These are phyloP conservation scores for Paramecium sonneborni DNA, from an alignment of 73 alveolate genomes.

Conservation along the genomic window DNA sequence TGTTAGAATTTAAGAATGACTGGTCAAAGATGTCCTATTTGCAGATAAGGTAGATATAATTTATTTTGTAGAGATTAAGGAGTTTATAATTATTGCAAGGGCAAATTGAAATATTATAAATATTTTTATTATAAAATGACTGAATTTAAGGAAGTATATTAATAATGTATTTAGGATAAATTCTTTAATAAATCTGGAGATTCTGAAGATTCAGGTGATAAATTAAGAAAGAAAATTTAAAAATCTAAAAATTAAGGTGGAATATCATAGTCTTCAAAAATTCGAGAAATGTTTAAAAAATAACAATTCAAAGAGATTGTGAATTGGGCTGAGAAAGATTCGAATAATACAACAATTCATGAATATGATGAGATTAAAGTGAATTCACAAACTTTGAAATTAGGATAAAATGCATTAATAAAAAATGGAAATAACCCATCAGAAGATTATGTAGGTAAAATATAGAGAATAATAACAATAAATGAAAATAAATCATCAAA, in stretches of 20 bases:
- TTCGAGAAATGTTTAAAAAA: neutral
- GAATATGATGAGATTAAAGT: constrained; percentile 46
- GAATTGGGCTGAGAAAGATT: neutral
- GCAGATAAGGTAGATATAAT: neutral
- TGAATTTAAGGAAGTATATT: neutral
- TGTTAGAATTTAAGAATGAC: neutral
- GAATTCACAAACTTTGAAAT: neutral
- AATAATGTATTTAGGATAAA: neutral
- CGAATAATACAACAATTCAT: neutral
- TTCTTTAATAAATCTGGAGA: neutral
- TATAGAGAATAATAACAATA: neutral
- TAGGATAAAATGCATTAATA: constrained; percentile 26
- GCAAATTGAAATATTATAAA: neutral
- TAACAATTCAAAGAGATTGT: neutral
- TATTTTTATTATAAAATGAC: neutral
- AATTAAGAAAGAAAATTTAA: constrained; percentile 14
- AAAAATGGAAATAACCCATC: neutral
- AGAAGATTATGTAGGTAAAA: constrained; percentile 52
- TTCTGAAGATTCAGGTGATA: neutral
- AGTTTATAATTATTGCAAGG: neutral
- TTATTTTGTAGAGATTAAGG: constrained; percentile 7
- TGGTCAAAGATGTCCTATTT: neutral
- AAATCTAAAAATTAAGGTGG: neutral
- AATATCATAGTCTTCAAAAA: neutral
- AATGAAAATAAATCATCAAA: neutral